Evolutionary conservation across 345 rosid genomes (phyloP).

Genomic region (Ricinus communis): DNA sequence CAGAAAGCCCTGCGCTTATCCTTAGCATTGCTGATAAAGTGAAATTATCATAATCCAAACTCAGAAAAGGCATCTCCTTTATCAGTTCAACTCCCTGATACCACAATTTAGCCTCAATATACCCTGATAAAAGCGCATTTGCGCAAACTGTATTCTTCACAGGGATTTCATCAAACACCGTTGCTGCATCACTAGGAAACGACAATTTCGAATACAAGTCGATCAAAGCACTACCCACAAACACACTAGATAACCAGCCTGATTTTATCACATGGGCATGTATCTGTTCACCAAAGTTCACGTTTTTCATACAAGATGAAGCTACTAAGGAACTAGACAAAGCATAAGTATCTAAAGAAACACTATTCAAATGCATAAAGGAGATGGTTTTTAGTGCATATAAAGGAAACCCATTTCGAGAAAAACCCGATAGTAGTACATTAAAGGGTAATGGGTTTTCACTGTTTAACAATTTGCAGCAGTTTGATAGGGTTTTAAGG

Average conservation of each 20-base stretch:
- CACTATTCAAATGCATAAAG: slow-evolving; percentile 44
- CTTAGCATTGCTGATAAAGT: slow-evolving; percentile 41
- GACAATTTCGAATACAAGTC: slow-evolving; percentile 43
- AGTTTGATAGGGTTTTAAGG: slow-evolving; percentile 28
- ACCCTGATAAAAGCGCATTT: slow-evolving; percentile 51
- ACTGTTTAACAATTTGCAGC: slow-evolving; percentile 35
- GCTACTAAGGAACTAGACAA: slow-evolving; percentile 47
- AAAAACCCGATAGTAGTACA: slow-evolving; percentile 38
- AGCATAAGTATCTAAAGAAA: slow-evolving; percentile 45
- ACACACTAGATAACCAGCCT: slow-evolving; percentile 51
- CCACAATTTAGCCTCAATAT: slow-evolving; percentile 43
- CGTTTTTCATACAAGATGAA: slow-evolving; percentile 28
- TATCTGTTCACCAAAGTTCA: slow-evolving; percentile 41
- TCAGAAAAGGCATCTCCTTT: slow-evolving; percentile 43
- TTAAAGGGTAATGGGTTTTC: slow-evolving; percentile 44
- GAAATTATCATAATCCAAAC: slow-evolving; percentile 44
- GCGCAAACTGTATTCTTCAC: slow-evolving; percentile 53
- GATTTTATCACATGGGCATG: slow-evolving; percentile 40
- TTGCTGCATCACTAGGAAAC: slow-evolving; percentile 28
- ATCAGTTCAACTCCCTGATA: slow-evolving; percentile 36
- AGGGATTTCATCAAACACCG: slow-evolving; percentile 58
- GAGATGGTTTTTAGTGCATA: slow-evolving; percentile 38
- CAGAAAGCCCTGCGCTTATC: slow-evolving; percentile 39
- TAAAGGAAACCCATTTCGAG: slow-evolving; percentile 39
- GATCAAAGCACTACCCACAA: slow-evolving; percentile 50